A percentile compares a stretch with the other conserved stretches of the same genome.
These are phyloP conservation scores for Alternaria solani DNA, from an alignment of 2,329 filamentous ascomycete species.

Conservation along the genomic window DNA sequence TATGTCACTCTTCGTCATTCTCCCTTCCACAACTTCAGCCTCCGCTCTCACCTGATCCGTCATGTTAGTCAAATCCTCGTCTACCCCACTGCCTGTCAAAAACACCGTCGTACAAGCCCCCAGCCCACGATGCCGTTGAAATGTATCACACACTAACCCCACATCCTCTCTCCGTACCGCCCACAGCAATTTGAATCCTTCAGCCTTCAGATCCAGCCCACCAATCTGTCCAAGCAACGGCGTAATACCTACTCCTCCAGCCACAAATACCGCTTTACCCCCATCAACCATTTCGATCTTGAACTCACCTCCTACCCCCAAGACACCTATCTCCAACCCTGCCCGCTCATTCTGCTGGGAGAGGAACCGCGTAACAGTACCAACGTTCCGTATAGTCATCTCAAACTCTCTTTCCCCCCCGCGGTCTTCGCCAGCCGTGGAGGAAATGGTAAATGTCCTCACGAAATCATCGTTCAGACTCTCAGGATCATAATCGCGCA, in stretches of 20 bases:
- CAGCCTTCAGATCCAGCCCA: conserved; percentile 14
- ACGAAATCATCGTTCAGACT: conserved; percentile 86
- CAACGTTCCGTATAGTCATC: conserved; percentile 75
- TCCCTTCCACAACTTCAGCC: conserved; percentile 52
- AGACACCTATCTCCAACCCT: conserved; percentile 69
- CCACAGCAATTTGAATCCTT: conserved; percentile 70
- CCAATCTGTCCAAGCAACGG: conserved; percentile 75
- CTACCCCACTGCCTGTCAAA: conserved; percentile 61
- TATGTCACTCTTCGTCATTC: conserved; percentile 58
- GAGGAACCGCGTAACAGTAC: conserved; percentile 72
- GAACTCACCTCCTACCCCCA: conserved; percentile 77
- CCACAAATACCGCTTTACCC: conserved; percentile 67
- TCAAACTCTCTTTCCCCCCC: conserved; percentile 64
- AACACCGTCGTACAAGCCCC: conserved; percentile 66
- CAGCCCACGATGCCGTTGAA: conserved; percentile 63
- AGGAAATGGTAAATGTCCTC: conserved; percentile 83
- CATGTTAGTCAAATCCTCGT: conserved; percentile 35
- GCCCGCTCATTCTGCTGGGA: conserved; percentile 64
- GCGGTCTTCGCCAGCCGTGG: conserved; percentile 52
- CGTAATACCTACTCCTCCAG: conserved; percentile 84
- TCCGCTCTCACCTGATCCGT: conserved; percentile 44
- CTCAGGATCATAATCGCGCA: conserved; percentile 80
- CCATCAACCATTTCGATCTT: conserved; percentile 48
- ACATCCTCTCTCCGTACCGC: conserved; percentile 69
- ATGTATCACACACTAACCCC: conserved; percentile 66